Evolutionary conservation across 441 rosid genomes (phyloP).

Genomic region (Theobroma grandiflorum): DNA sequence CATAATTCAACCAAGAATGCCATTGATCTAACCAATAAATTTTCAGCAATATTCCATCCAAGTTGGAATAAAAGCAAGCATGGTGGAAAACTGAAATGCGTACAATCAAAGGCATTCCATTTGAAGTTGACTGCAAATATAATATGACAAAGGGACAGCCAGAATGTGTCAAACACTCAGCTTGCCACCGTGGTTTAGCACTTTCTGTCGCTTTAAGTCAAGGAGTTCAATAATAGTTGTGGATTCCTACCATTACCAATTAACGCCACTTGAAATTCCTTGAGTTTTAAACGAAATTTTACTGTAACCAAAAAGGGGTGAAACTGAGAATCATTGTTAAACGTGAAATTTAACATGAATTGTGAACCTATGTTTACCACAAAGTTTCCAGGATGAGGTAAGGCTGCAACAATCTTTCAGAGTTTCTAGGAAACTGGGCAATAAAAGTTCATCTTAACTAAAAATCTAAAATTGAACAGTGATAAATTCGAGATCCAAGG

Average conservation of each 20-base stretch:
- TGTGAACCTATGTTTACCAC: neutral
- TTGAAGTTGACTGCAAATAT: neutral
- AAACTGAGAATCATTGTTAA: neutral
- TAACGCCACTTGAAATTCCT: neutral
- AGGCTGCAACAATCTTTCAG: neutral
- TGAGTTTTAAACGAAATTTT: neutral
- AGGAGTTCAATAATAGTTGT: neutral
- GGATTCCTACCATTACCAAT: neutral
- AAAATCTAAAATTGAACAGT: neutral
- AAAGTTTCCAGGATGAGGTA: neutral
- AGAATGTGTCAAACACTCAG: neutral
- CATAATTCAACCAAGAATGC: neutral
- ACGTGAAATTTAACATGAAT: neutral
- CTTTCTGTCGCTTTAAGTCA: neutral
- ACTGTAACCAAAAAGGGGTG: neutral
- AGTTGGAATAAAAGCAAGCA: neutral
- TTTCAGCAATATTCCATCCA: neutral
- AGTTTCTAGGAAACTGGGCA: neutral
- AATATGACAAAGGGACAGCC: neutral
- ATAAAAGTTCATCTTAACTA: neutral
- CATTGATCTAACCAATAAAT: neutral
- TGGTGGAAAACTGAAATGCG: neutral
- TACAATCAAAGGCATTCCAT: neutral
- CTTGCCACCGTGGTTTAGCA: neutral
- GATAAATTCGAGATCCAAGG: neutral